These are phyloP conservation scores for Verticillium nonalfalfae DNA, from an alignment of 2,329 filamentous ascomycete genomes.

Conservation along the genomic window DNA sequence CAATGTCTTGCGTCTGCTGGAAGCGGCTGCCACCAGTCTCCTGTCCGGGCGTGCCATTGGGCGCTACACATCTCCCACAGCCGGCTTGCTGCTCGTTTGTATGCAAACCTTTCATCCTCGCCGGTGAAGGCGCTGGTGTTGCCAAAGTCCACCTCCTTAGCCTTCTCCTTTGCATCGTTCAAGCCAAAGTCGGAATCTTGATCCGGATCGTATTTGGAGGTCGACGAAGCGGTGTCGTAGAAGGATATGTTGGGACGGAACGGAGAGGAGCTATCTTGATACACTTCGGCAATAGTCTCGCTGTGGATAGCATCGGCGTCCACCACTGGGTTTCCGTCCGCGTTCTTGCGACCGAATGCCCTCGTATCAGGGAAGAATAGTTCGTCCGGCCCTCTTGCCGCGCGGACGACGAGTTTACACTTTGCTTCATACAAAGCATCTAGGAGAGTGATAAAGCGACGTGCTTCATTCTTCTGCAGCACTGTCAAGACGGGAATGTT, in stretches of 20 bases:
- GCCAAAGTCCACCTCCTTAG: constrained; percentile 54
- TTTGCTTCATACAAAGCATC: constrained; percentile 79
- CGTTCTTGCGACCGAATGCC: background rate
- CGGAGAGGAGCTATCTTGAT: constrained; percentile 69
- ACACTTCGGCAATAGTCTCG: constrained; percentile 55
- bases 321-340: constrained; percentile 9
- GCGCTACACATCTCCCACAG: constrained; percentile 76
- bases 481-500: constrained; percentile 61
- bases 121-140: constrained; percentile 66
- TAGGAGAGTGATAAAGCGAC: constrained; percentile 72
- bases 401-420: constrained; percentile 67
- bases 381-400: constrained; percentile 61
- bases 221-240: constrained; percentile 44
- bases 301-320: constrained; percentile 32
- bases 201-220: constrained; percentile 46
- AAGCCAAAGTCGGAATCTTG: constrained; percentile 50
- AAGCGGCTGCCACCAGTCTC: constrained; percentile 58
- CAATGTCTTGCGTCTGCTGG: constrained; percentile 58
- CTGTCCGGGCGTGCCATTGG: constrained; percentile 61
- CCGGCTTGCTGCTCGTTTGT: constrained; percentile 69
- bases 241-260: constrained; percentile 74
- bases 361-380: constrained; percentile 67
- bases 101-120: constrained; percentile 77
- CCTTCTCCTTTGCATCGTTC: constrained; percentile 17
- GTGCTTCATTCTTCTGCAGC: constrained; percentile 71